Percentiles rank a stretch among this genome's conserved stretches.
These are phyloP conservation scores for Lichtheimia hyalospora DNA, from an alignment of 371 early-diverging fungal species.

Conservation along the genomic window DNA sequence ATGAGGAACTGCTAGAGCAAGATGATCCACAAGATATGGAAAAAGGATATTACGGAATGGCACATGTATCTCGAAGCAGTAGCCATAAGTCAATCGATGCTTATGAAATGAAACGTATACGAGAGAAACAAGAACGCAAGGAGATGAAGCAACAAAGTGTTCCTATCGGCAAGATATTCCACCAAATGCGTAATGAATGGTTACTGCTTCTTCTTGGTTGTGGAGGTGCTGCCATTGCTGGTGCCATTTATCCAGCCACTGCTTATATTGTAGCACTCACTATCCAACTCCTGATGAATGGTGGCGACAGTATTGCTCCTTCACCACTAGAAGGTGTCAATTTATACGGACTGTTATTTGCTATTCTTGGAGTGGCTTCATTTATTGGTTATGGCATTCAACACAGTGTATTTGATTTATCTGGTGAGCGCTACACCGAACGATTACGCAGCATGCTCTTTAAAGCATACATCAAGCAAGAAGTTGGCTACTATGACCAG, in stretches of 20 bases:
- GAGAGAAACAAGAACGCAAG: conserved; percentile 38
- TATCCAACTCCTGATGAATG: conserved; percentile 19
- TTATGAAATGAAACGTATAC: conserved; percentile 27
- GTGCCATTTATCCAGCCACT: conserved; percentile 41
- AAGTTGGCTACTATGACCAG: conserved; percentile 78
- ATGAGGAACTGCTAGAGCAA: conserved; percentile 20
- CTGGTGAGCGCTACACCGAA: conserved; percentile 55
- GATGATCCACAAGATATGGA: background rate
- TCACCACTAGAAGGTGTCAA: conserved; percentile 51
- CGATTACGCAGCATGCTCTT: conserved; percentile 57
- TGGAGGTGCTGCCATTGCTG: conserved; percentile 50
- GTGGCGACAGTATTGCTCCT: conserved; percentile 13
- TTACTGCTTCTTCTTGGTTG: conserved; percentile 31
- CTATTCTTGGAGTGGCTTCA: conserved; percentile 49
- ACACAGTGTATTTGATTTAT: conserved; percentile 33
- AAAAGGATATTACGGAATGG: conserved; percentile 1
- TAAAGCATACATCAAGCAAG: conserved; percentile 65
- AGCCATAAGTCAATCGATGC: conserved; percentile 27
- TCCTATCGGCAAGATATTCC: conserved; percentile 33
- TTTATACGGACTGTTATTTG: conserved; percentile 76
- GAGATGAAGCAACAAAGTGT: conserved; percentile 35
- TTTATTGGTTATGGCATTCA: conserved; percentile 38
- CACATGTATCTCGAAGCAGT: background rate
- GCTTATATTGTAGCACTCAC: conserved; percentile 30
- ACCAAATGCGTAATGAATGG: conserved; percentile 38